These are phyloP conservation scores for Epichloe sylvatica DNA, from an alignment of 2,329 filamentous ascomycete species.

Conservation along the genomic window DNA sequence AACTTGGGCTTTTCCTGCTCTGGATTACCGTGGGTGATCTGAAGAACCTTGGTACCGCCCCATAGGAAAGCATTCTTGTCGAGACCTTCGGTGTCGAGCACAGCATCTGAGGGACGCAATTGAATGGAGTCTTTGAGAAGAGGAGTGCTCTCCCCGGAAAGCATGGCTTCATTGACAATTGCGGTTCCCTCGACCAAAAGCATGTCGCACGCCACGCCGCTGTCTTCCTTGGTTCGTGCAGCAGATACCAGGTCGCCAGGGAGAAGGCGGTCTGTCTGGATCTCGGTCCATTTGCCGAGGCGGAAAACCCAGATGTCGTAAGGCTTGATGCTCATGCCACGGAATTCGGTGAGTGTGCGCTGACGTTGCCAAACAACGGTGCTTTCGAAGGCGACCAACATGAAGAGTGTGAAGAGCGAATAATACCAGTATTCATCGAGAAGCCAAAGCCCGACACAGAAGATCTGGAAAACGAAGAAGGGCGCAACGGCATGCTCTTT, in stretches of 20 bases:
- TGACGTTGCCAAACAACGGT: conserved; percentile 99
- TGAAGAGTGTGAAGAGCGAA: conserved; percentile 95
- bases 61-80: conserved; percentile 97
- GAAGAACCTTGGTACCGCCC: conserved; percentile 93
- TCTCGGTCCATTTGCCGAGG: conserved; percentile 73
- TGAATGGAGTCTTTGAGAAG: conserved; percentile 92
- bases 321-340: conserved; percentile 98
- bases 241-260: conserved; percentile 91
- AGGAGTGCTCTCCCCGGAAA: conserved; percentile 97
- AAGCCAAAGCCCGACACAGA: conserved; percentile 97
- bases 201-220: conserved; percentile 95
- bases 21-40: conserved; percentile 75
- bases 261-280: conserved; percentile 79
- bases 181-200: conserved; percentile 84
- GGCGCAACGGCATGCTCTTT: conserved; percentile 96
- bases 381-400: conserved; percentile 95
- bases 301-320: conserved; percentile 90
- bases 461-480: conserved; percentile 98
- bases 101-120: conserved; percentile 67
- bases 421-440: conserved; percentile 99
- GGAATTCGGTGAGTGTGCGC: conserved; percentile 88
- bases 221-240: conserved; percentile 87
- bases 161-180: conserved; percentile 98
- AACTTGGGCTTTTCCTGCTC: conserved; percentile 60
- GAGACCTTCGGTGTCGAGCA: conserved; percentile 73